Conservation (phyloP, 495 filamentous ascomycete genomes). For the Astrocystis sublimbata region DNA sequence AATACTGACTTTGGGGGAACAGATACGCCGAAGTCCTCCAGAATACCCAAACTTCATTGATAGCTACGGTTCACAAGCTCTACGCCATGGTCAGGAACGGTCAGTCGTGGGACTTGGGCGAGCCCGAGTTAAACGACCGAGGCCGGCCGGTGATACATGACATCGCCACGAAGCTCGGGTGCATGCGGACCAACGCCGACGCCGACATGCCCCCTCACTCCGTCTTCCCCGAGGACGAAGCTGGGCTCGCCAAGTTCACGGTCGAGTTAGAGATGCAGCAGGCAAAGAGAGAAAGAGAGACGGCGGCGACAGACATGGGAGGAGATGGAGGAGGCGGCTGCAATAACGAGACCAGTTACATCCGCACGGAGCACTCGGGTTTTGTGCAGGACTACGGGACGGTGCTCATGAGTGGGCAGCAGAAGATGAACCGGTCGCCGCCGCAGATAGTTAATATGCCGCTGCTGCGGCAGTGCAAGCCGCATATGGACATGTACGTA, state of each 20-base stretch:
- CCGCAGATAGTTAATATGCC: slow-evolving; percentile 38
- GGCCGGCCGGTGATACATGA: slow-evolving; percentile 58
- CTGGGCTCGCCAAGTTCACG: slow-evolving; percentile 50
- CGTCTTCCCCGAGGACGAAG: slow-evolving; percentile 56
- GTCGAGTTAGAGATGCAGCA: slow-evolving; percentile 49
- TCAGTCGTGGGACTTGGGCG: slow-evolving; percentile 55
- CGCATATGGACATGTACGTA: slow-evolving; percentile 42
- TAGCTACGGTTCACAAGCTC: slow-evolving; percentile 59
- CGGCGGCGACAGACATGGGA: slow-evolving; percentile 37
- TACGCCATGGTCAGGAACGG: slow-evolving; percentile 57
- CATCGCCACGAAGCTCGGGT: slow-evolving; percentile 57
- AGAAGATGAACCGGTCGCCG: slow-evolving; percentile 33
- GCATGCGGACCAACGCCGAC: slow-evolving; percentile 55
- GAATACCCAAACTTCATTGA: slow-evolving; percentile 58
- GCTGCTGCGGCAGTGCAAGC: too few species aligned
- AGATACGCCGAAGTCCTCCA: slow-evolving; percentile 61
- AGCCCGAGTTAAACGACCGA: slow-evolving; percentile 58
- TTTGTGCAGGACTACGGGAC: slow-evolving; percentile 52
- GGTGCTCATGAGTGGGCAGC: slow-evolving; percentile 35
- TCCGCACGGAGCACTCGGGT: slow-evolving; percentile 55
- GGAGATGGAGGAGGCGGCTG: slow-evolving; percentile 37
- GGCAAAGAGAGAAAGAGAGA: slow-evolving; percentile 29
- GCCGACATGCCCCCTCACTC: slow-evolving; percentile 54
- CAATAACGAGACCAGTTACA: slow-evolving; percentile 48
- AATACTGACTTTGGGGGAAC: slow-evolving; percentile 26